Conservation (phyloP, 2,329 filamentous ascomycete genomes). For the Penicillium sp. region DNA sequence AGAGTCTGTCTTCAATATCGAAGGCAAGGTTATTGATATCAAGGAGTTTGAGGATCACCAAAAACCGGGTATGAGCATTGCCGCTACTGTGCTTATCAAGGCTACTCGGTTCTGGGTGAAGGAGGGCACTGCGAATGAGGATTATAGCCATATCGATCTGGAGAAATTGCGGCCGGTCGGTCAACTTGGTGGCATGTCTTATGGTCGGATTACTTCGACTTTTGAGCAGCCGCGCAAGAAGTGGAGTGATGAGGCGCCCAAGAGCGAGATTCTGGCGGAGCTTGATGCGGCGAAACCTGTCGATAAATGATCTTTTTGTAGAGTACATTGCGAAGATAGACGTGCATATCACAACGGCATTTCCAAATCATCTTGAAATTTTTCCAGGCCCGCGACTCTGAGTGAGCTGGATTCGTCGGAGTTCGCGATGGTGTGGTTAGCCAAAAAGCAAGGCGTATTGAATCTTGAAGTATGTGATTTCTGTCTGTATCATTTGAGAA, state of each 20-base stretch:
- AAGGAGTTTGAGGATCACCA: conserved; percentile 73
- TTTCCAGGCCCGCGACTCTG: too few relatives aligned
- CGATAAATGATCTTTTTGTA: background rate
- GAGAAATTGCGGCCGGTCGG: conserved; percentile 73
- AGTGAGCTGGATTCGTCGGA: too few relatives aligned
- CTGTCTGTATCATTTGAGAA: background rate
- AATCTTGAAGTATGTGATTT: background rate
- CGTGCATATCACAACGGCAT: background rate
- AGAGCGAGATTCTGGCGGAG: conserved; percentile 17
- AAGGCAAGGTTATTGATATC: conserved; percentile 71
- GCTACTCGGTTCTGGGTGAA: conserved; percentile 82
- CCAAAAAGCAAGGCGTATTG: background rate
- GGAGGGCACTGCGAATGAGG: conserved; percentile 78
- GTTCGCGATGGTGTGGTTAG: too few relatives aligned
- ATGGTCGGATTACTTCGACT: conserved; percentile 66
- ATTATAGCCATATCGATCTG: conserved; percentile 71
- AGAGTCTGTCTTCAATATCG: conserved; percentile 78
- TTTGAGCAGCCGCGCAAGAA: conserved; percentile 64
- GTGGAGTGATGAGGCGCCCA: conserved; percentile 21
- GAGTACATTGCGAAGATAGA: background rate
- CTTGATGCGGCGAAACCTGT: conserved; percentile 15
- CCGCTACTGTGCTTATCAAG: conserved; percentile 73
- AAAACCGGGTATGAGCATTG: conserved; percentile 69
- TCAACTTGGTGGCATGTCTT: conserved; percentile 83
- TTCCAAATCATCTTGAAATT: background rate